Evolutionary conservation across 2,329 filamentous ascomycete genomes (phyloP), one percentile per base, ranked within the genome.

Genomic region (Elsinoe batatas): DNA sequence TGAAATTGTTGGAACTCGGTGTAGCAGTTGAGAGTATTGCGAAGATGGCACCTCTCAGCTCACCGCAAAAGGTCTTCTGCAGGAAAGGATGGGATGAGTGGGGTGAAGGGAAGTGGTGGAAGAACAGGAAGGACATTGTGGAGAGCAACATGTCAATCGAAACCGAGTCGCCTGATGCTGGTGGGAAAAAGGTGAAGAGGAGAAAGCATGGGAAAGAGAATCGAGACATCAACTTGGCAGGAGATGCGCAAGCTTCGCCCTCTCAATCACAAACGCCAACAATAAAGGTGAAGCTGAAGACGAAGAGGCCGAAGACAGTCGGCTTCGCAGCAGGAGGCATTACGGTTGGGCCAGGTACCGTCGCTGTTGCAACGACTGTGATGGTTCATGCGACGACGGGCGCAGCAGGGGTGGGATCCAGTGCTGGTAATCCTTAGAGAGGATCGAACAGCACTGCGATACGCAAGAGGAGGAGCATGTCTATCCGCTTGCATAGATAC

Each of bases 1-100:
- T 81, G 44, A 66, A 70, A 8, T 72, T 80, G 32, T 60, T 84
- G 17, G 67, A 71, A 38, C 64, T 75, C 1, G 65, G 68, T 12
- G 59, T 63, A 2, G 70, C 74, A 57, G 58, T 59, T 10, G 38
- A 58, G 4, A 69, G 68, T 0, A 5, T 63, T 5, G 62, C 60
- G 1, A 72, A 71, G 54, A 74, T 75, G 63, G 74, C 75, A 5
- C 60, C 63, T 17, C 59, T 79, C 6, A 61, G 68, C 6, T 62
- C 57, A 4, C 68, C 71, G 12, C 72, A 77, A 61, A 70, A 70
- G 56, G 62, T 79, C 0, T 78, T 77, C 66, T 74, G 71, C 15
- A 59, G 67, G 55, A 26, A 59, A n/a, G 66, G 63, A 2, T 65
- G 64, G 64, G 51, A 43, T 5, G 17, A 12, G 3, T 60, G 58